These are phyloP conservation scores for Fusarium sp. DNA, from an alignment of 2,329 filamentous ascomycete genomes.

Conservation along the genomic window DNA sequence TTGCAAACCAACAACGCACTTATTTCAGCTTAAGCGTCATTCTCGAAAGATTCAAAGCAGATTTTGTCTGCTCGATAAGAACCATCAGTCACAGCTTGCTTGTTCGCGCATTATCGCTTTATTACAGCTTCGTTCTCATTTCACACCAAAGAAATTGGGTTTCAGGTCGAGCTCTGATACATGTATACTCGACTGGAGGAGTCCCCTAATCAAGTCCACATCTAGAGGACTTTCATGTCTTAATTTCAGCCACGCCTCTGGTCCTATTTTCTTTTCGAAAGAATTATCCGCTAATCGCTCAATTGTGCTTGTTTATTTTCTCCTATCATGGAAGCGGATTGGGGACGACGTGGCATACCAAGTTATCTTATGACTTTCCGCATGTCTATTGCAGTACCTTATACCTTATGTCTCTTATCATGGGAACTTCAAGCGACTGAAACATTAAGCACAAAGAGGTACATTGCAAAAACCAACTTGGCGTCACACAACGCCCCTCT, in stretches of 20 bases:
- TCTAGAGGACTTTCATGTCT: slow-evolving; percentile 43
- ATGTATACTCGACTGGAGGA: slow-evolving; percentile 8
- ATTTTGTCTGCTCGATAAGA: slow-evolving; percentile 12
- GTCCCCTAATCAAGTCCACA: slow-evolving; percentile 44
- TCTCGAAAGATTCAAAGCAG: slow-evolving; percentile 15
- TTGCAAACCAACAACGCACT: slow-evolving; percentile 22
- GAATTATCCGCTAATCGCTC: slow-evolving; percentile 13
- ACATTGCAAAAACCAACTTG: not conserved
- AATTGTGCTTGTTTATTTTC: slow-evolving; percentile 5
- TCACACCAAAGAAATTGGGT: too few relatives aligned
- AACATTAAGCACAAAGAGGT: not conserved
- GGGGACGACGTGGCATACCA: not conserved
- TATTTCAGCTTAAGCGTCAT: slow-evolving; percentile 13
- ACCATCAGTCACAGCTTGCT: slow-evolving; percentile 17
- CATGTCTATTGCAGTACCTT: not conserved
- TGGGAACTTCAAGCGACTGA: not conserved
- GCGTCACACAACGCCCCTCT: not conserved
- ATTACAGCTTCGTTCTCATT: too few relatives aligned
- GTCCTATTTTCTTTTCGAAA: not conserved
- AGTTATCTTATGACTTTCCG: too few relatives aligned
- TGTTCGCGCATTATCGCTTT: too few relatives aligned
- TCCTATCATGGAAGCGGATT: not conserved
- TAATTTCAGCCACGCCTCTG: slow-evolving; percentile 24
- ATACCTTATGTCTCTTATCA: not conserved
- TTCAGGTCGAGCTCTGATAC: too few relatives aligned